These are phyloP conservation scores for Bipolaris zeicola DNA, from an alignment of 2,329 filamentous ascomycete species.

Conservation along the genomic window DNA sequence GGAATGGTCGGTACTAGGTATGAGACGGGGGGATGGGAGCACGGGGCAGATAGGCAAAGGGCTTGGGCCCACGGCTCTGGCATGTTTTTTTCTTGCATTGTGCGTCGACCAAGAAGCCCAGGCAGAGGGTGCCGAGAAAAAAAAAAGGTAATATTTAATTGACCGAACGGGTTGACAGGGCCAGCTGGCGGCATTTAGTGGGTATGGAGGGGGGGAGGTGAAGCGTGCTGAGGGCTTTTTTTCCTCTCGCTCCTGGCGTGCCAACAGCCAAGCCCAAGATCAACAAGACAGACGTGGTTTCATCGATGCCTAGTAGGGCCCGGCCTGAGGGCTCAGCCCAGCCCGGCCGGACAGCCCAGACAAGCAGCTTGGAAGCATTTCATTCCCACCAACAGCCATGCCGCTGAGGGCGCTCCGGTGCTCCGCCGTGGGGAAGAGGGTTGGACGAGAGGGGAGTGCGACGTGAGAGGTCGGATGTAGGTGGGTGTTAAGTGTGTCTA, in stretches of 20 bases:
- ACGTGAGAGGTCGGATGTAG: not conserved
- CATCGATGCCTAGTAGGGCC: constrained; percentile 35
- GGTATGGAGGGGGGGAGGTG: not conserved
- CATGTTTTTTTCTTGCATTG: not conserved
- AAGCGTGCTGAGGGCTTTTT: constrained; percentile 7
- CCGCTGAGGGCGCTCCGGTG: constrained; percentile 3
- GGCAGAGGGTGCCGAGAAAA: not conserved
- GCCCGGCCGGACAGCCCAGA: not conserved
- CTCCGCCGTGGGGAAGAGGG: not conserved
- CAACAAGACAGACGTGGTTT: constrained; percentile 31
- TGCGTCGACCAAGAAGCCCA: not conserved
- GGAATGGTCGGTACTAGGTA: not conserved
- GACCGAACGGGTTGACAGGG: constrained; percentile 2
- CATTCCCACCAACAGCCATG: constrained; percentile 19
- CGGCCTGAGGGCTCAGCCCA: constrained; percentile 7
- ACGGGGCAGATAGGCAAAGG: not conserved
- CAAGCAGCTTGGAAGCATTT: not conserved
- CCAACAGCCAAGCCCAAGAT: constrained; percentile 28
- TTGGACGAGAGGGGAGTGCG: not conserved
- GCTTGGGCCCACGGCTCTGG: not conserved
- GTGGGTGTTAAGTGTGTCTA: too few relatives aligned
- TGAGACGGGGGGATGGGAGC: not conserved
- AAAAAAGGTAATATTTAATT: not conserved
- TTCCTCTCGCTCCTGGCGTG: not conserved
- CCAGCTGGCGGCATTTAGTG: constrained; percentile 3